Base-by-base conservation (phyloP, 257 asterid species). In the Solanum commersonii region DNA sequence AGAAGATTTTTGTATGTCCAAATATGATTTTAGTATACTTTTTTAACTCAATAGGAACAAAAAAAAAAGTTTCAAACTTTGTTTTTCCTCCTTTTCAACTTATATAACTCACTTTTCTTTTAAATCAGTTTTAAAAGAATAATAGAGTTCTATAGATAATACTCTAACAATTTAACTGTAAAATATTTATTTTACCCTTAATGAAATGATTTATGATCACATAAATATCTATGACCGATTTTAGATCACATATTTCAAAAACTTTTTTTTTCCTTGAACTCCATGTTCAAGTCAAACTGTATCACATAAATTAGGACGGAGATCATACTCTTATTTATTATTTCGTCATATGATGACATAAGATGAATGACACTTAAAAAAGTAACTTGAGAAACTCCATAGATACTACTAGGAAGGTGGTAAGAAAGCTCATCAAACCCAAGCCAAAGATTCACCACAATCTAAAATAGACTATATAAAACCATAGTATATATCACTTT, bases 331-430 rank as follows among this genome's bases (percentile, higher is more conserved):
- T 2, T 27, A 13, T 44, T 44, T 29, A 18, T 46, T 46, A 46
- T 82, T 82, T 49, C 70, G 7, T 82, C 86, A 82, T 31, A 31
- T 31, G 86, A 49, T 82, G 86, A 82, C 86, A 82, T 52, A 82
- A 14, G 40, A 29, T 29, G 70, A 10, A 31, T 49, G 85, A 79
- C 27, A 44, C 85, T 27, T 5, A 8, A 13, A 79, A 49, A 49
- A 2, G 86, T 44, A 18, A 29, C 46, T 83, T 20, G 4, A 27
- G 87, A 68, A 85, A 40, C 87, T 40, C 44, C 65, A 71, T 15
- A 85, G 82, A 40, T 85, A 65, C 67, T 85, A 22, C 82, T 38
- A 85, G 81, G 87, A 85, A 85, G 87, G 77, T 85, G 82, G 14
- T 3, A 29, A 68, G 87, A 34, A 85, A 85, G 82, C 82, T 68